phyloP scores from a whole-genome alignment of 106 monocot species.

The Cymbidium sinense region DNA sequence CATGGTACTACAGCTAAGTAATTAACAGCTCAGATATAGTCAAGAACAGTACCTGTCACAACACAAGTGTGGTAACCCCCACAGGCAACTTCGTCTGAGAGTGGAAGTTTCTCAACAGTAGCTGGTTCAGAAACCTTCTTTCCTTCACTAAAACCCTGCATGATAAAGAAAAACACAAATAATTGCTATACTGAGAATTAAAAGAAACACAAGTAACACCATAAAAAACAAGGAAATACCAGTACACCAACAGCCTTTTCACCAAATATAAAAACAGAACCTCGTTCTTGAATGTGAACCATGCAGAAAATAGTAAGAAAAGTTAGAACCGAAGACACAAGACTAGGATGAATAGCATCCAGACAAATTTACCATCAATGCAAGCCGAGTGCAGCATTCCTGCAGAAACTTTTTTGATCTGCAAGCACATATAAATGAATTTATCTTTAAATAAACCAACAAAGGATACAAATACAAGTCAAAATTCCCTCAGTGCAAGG shows the following conservation, averaged over 20 bases:
- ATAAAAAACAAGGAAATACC: slow-evolving; percentile 23
- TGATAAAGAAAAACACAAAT: neutral
- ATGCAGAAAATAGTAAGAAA: slow-evolving; percentile 8
- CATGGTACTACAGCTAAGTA: neutral
- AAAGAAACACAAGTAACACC: neutral
- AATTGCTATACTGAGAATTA: neutral
- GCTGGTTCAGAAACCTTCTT: slow-evolving; percentile 50
- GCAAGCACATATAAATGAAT: slow-evolving; percentile 10
- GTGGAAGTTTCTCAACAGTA: slow-evolving; percentile 53
- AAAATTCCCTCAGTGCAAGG: neutral
- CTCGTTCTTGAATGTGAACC: slow-evolving; percentile 44
- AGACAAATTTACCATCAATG: slow-evolving; percentile 60
- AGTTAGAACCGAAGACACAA: neutral
- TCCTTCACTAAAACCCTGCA: slow-evolving; percentile 59
- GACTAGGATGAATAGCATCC: neutral
- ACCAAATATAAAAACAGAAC: slow-evolving; percentile 78
- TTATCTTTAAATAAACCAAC: slow-evolving; percentile 4
- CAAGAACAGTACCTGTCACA: slow-evolving; percentile 54
- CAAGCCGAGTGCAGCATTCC: slow-evolving; percentile 94
- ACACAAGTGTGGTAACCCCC: slow-evolving; percentile 97
- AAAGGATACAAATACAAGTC: neutral
- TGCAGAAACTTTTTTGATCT: slow-evolving; percentile 80
- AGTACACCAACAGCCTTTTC: slow-evolving; percentile 51
- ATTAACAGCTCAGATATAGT: neutral
- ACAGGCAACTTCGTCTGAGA: slow-evolving; percentile 78